Evolutionary conservation across 202 grass and related monocot genomes (phyloP), one percentile per base, ranked within the genome.

Genomic region (Bolboschoenoplectus hybrid): DNA sequence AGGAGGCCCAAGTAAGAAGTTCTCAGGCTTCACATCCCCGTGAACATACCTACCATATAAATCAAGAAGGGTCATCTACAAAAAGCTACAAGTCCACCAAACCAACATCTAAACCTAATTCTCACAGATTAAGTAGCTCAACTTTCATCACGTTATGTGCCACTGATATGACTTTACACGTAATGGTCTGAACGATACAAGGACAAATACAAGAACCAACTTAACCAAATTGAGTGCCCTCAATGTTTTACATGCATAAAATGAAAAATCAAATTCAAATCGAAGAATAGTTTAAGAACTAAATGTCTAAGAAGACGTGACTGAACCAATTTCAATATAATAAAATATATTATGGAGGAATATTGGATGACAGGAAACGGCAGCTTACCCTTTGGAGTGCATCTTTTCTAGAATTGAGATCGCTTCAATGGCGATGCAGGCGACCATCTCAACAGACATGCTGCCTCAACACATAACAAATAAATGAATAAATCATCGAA

Each of bases 371-470:
- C n/a, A 50, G n/a, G 17, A 45, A 49, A 34, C 19, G 51, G 43
- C 36, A 78, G 78, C 81, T 89, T 92, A 96, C 97, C 97, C 97
- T 92, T 98, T 96, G 12, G 90, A 92, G 67, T 98, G 97, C 87
- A 98, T 96, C 82, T 96, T 98, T 67, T 96, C 93, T 55, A 98
- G 67, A 83, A 96, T 96, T 82, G 97, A 98, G 82, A 98, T 92
- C 72, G 93, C 91, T 88, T 98, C 97, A 86, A 98, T 98, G 64
- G 89, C 93, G 82, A 98, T 98, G 81, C 93, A 98, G 72, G 96
- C 93, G 89, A 98, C 93, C 97, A 98, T 96, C 86, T 98, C 97
- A 90, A 96, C 90, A 10, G 90, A 96, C 93, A 98, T 98, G 60
- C 97, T 98, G 81, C 68, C 86, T 87, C 81, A 44, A 52, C 38